Base-by-base conservation (phyloP, 2,329 filamentous ascomycete genomes). In the Esteya vermicola region DNA sequence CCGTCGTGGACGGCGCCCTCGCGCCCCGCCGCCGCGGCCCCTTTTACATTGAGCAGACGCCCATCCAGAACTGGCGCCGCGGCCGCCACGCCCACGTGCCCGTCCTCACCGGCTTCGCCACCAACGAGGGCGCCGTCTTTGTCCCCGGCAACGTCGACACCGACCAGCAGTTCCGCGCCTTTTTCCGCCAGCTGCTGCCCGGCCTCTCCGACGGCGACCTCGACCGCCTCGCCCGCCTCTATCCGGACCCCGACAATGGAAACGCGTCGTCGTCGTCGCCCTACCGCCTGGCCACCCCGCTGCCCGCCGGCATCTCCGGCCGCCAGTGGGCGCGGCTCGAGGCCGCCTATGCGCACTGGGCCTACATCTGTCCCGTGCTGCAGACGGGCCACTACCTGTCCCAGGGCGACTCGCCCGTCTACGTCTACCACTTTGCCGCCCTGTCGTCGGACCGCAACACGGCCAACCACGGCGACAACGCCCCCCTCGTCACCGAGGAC, bases 61-160 rank as follows among this genome's bases (percentile, higher is more conserved):
- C 79, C 4, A 62, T 79, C 12, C 59, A 65, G n/a, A 64, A 67
- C n/a, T 80, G 74, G 74, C 53, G 61, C 21, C 10, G 58, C 65
- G 1, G 61, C 66, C 1, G 60, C 14, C 72, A 66, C 52, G 63
- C 77, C 47, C 64, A 65, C 46, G 62, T 78, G 8, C 73, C 76
- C 8, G 67, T 85, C 36, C 58, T 85, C 36, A 82, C 78, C 0
- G 80, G 80, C 8, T 85, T 77, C 61, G 78, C 77, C 55, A 71
- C 73, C 30, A 76, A 84, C 50, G 81, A 85, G 54, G 81, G 79
- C 14, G 67, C 74, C 1, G 54, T 64, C 28, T 85, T 84, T 51
- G 70, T 83, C 1, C 69, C 19, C 4, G 54, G 60, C 13, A 48
- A 54, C 7, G 62, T 69, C 39, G 57, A 62, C 13, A 61, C 60